Conservation (phyloP, 768 basidiomycete species). For the Agrocybe praecox region DNA sequence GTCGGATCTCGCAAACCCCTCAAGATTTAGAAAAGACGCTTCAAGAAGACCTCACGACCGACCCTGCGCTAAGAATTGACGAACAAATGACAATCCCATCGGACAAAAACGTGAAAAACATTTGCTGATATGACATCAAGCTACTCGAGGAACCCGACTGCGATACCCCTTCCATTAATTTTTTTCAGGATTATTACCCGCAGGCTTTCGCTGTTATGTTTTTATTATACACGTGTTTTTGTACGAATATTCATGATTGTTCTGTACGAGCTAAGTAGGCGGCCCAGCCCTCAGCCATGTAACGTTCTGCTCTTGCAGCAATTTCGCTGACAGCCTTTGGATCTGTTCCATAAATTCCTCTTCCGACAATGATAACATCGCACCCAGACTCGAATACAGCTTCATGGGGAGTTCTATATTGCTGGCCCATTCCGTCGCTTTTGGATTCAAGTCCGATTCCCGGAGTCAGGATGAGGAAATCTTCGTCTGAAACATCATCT, state of each 20-base stretch:
- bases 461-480: slow-evolving; percentile 90
- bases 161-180: not conserved
- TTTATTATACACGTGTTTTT: not conserved
- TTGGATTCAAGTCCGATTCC: slow-evolving; percentile 84
- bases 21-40: slow-evolving; percentile 36
- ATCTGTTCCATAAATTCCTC: slow-evolving; percentile 85
- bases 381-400: slow-evolving; percentile 82
- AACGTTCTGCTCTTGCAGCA: slow-evolving; percentile 76
- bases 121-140: not conserved
- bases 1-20: slow-evolving; percentile 45
- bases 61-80: slow-evolving; percentile 32
- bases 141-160: not conserved
- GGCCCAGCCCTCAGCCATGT: slow-evolving; percentile 85
- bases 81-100: slow-evolving; percentile 42
- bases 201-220: not conserved
- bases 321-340: slow-evolving; percentile 46
- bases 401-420: slow-evolving; percentile 88
- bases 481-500: slow-evolving; percentile 51
- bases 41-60: slow-evolving; percentile 10
- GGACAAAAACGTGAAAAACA: slow-evolving; percentile 17
- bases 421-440: slow-evolving; percentile 91
- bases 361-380: slow-evolving; percentile 96
- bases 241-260: slow-evolving; percentile 5
- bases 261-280: slow-evolving; percentile 73
- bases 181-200: not conserved